Evolutionary conservation across 331 rosid genomes (phyloP), one percentile per base, ranked within the genome.

Genomic region (Phaseolus coccineus): DNA sequence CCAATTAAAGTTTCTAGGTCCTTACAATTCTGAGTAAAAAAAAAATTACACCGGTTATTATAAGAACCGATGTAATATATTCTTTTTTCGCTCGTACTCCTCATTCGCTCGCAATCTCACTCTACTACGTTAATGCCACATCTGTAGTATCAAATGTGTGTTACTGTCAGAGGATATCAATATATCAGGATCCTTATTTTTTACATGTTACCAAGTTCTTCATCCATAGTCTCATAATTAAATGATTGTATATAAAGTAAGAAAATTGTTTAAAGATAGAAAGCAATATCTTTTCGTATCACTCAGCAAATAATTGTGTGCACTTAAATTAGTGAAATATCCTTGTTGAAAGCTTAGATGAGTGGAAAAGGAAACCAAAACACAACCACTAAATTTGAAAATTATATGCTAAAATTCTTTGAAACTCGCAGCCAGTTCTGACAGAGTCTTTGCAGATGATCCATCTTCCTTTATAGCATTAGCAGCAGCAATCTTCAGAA

Each of bases 401-500:
- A 33, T 6, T 13, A 4, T 50, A 47, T 27, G 39, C 50, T 42
- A 53, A 33, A 53, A 16, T 15, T 8, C 65, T 33, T 25, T 69
- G 35, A 47, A 69, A 59, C 6, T 37, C 2, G 15, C 37, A 48
- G 64, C 81, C 51, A 76, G 25, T 6, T 68, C 81, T 2, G 81
- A 59, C 8, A 81, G 37, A 39, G 73, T 13, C 73, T 16, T 69
- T 8, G 73, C 59, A 2, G 85, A 81, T 12, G 81, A 76, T 16
- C 85, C 85, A 44, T 52, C 62, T 58, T 81, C 73, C 8, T 59
- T 7, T 9, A 81, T n/a, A 0, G 81, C 81, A 28, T 39, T 72
- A 50, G 39, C 39, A n/a, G 85, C 78, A 48, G 40, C 69, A 76
- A 7, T 61, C 58, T 76, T 82, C 81, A 82, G 62, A 3, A 4